Evolutionary conservation across 2,329 filamentous ascomycete genomes (phyloP).

Genomic region (Annulohypoxylon truncatum): DNA sequence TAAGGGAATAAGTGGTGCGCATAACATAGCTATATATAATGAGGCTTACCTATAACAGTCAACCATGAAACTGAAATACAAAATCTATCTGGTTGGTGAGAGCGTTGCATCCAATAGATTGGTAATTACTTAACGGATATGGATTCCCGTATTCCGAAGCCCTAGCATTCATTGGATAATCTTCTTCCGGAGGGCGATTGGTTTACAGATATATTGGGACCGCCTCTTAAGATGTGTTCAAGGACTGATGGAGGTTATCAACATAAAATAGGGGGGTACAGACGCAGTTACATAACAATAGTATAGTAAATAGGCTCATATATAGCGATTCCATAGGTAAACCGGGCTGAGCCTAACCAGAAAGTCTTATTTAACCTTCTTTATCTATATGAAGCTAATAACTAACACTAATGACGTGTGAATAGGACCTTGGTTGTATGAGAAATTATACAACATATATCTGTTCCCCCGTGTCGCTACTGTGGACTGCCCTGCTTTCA

Average conservation of each 20-base stretch:
- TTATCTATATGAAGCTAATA: neutral
- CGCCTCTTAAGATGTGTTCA: neutral
- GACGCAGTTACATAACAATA: too few relatives aligned
- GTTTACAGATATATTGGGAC: neutral
- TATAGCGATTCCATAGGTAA: too few relatives aligned
- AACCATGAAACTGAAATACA: neutral
- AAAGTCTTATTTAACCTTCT: neutral
- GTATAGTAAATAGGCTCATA: too few relatives aligned
- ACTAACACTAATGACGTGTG: neutral
- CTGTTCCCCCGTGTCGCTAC: neutral
- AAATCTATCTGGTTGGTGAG: neutral
- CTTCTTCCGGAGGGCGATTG: neutral
- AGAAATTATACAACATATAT: slow-evolving; percentile 7
- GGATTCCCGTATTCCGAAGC: neutral
- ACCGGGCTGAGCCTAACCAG: neutral
- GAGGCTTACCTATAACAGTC: neutral
- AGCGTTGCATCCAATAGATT: neutral
- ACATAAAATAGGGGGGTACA: too few relatives aligned
- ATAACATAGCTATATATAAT: neutral
- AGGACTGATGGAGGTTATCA: neutral
- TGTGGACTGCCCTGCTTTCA: neutral
- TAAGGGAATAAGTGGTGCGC: slow-evolving; percentile 10
- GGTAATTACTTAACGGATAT: neutral
- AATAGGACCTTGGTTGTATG: neutral
- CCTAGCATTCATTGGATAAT: neutral